Percentiles rank a stretch among this genome's conserved stretches.
Conservation (phyloP, 1,139 yeast genomes). For the Spathaspora sp. region DNA sequence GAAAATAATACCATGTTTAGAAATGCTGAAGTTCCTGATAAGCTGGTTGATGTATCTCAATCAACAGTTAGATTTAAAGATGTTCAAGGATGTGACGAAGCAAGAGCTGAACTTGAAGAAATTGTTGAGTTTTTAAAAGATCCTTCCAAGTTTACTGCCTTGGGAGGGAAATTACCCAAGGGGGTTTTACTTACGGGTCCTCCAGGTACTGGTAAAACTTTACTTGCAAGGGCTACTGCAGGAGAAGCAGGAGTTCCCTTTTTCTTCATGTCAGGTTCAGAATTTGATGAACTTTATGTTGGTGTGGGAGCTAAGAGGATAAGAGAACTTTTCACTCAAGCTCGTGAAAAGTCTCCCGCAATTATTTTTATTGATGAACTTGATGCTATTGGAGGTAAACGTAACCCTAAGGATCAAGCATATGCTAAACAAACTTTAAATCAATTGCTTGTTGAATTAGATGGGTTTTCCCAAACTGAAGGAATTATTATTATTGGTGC, state of each 20-base stretch:
- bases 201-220: conserved; percentile 99
- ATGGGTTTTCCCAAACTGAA: conserved; percentile 90
- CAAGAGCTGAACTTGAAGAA: conserved; percentile 94
- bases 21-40: conserved; percentile 71
- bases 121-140: conserved; percentile 95
- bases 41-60: conserved; percentile 78
- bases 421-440: conserved; percentile 96
- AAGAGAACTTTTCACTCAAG: conserved; percentile 89
- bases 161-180: conserved; percentile 96
- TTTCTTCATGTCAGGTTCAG: conserved; percentile 97
- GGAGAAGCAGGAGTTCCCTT: conserved; percentile 99
- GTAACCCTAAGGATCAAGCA: conserved; percentile 97
- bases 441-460: conserved; percentile 92
- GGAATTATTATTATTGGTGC: conserved; percentile 98
- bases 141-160: conserved; percentile 91
- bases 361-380: conserved; percentile 94
- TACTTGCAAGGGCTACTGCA: conserved; percentile 96
- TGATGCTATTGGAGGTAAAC: conserved; percentile 97
- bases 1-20: conserved; percentile 86
- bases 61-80: conserved; percentile 88
- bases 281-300: conserved; percentile 94
- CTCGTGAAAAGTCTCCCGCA: conserved; percentile 94
- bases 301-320: conserved; percentile 99
- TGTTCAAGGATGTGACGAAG: conserved; percentile 98
- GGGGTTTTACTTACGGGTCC: conserved; percentile 98